These are phyloP conservation scores for Paecilomyces sp. DNA, from an alignment of 2,329 filamentous ascomycete species.

Conservation along the genomic window DNA sequence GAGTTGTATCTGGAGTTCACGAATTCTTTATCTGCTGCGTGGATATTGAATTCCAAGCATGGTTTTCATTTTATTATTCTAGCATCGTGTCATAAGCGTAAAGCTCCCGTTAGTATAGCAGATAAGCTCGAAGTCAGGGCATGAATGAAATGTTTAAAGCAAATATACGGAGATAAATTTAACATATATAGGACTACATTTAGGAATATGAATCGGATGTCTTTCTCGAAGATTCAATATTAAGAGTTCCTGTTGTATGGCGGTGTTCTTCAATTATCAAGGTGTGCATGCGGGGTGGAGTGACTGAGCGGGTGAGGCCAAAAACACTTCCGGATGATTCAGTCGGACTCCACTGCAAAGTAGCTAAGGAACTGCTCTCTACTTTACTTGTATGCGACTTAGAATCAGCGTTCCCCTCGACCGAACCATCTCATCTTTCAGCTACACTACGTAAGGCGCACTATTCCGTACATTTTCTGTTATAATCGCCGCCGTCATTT, in stretches of 20 bases:
- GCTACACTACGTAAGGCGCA: neutral
- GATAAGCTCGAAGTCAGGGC: too few relatives aligned
- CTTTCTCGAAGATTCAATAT: too few relatives aligned
- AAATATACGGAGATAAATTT: too few relatives aligned
- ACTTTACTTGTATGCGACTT: neutral
- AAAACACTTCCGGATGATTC: neutral
- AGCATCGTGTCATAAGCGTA: neutral
- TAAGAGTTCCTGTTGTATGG: too few relatives aligned
- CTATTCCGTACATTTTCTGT: neutral
- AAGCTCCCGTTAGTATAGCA: neutral
- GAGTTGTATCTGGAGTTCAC: neutral
- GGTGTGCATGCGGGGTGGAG: neutral
- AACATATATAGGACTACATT: too few relatives aligned
- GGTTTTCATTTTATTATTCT: neutral
- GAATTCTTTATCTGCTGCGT: neutral
- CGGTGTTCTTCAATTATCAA: neutral
- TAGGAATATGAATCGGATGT: too few relatives aligned
- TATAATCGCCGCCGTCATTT: neutral
- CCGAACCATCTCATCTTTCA: neutral
- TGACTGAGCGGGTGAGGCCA: neutral
- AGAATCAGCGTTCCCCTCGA: neutral
- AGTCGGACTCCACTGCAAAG: neutral
- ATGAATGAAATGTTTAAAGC: too few relatives aligned
- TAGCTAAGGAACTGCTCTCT: too few relatives aligned
- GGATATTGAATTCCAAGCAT: neutral